Conservation (phyloP, 164 flowering plant species). For the Vitis vinifera region ASM3070453v1 NC_081818.1:30147001-30147500, state of each 20-base stretch:
- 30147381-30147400: conserved; percentile 59
- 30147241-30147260: conserved; percentile 44
- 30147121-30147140: conserved; percentile 65
- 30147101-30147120: conserved; percentile 55
- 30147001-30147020: conserved; percentile 60
- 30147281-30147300: conserved; percentile 42
- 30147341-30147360: conserved; percentile 29
- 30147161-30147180: conserved; percentile 50
- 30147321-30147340: conserved; percentile 63
- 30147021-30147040: conserved; percentile 60
- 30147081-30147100: conserved; percentile 60
- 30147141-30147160: conserved; percentile 53
- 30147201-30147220: conserved; percentile 58
- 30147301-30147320: conserved; percentile 73
- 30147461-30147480: conserved; percentile 51
- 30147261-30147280: conserved; percentile 52
- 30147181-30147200: conserved; percentile 48
- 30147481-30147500: conserved; percentile 55
- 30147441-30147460: conserved; percentile 53
- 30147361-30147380: conserved; percentile 66
- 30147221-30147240: conserved; percentile 60
- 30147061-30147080: conserved; percentile 69
- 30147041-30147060: conserved; percentile 53
- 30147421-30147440: conserved; percentile 68
- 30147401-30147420: conserved; percentile 64